Conservation (phyloP, 306 rosid species). For the Trifolium pratense region DNA sequence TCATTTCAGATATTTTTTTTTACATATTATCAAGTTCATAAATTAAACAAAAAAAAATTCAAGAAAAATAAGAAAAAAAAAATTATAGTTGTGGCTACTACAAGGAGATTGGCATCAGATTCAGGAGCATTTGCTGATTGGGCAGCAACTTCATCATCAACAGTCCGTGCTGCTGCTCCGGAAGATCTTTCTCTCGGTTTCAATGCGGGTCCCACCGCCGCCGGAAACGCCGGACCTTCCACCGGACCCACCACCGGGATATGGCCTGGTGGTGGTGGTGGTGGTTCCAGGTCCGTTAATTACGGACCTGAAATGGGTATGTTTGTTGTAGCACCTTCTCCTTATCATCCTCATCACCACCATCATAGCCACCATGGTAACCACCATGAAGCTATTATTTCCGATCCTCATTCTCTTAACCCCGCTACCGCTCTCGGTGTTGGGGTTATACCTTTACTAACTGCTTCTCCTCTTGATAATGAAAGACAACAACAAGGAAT, state of each 20-base stretch:
- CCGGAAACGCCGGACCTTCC: conserved; percentile 42
- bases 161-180: conserved; percentile 48
- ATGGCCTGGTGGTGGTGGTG: conserved; percentile 41
- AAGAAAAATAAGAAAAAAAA: too few relatives aligned
- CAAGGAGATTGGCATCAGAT: conserved; percentile 91
- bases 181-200: conserved; percentile 90
- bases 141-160: conserved; percentile 65
- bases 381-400: conserved; percentile 29
- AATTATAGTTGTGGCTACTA: conserved; percentile 88
- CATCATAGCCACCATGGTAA: conserved; percentile 31
- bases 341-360: conserved; percentile 52
- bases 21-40: too few relatives aligned
- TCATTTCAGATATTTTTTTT: too few relatives aligned
- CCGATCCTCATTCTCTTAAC: conserved; percentile 62
- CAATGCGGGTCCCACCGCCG: conserved; percentile 75
- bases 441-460: conserved; percentile 77
- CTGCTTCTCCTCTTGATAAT: conserved; percentile 55
- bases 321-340: conserved; percentile 73
- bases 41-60: neutral
- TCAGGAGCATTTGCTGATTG: conserved; percentile 96
- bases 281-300: conserved; percentile 47
- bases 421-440: conserved; percentile 88
- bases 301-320: conserved; percentile 70
- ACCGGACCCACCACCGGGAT: conserved; percentile 59
- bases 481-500: conserved; percentile 55